Evolutionary conservation across 2,329 filamentous ascomycete species (phyloP).

Genomic region (Nemania serpens): DNA sequence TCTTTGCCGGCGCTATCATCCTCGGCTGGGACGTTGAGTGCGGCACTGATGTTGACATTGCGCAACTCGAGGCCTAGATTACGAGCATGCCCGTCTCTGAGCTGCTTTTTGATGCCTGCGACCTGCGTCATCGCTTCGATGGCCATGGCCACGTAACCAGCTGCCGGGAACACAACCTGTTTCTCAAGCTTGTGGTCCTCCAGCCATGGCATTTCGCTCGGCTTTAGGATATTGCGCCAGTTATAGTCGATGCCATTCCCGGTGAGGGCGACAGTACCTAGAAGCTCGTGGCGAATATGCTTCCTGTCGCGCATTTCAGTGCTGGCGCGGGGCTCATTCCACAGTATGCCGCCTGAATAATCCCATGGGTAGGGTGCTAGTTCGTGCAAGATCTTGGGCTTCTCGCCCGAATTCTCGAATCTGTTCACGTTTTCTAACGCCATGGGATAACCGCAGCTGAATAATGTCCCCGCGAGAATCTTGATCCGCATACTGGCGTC

Average conservation of each 20-base stretch:
- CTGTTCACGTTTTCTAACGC: too few species aligned
- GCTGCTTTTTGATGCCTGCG: neutral
- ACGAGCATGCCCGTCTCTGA: too few species aligned
- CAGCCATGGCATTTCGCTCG: conserved; percentile 1
- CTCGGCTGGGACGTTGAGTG: conserved; percentile 3
- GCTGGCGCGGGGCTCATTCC: conserved; percentile 34
- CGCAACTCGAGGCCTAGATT: conserved; percentile 2
- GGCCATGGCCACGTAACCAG: conserved; percentile 8
- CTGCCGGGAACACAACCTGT: conserved; percentile 9
- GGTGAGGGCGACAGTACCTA: conserved; percentile 38
- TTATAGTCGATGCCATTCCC: conserved; percentile 27
- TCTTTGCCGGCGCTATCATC: neutral
- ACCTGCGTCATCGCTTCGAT: conserved; percentile 6
- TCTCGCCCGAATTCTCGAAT: conserved; percentile 14
- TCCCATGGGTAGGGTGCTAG: conserved; percentile 8
- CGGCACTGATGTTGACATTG: conserved; percentile 10
- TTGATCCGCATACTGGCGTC: conserved; percentile 9
- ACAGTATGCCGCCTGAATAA: conserved; percentile 26
- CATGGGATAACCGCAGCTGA: neutral
- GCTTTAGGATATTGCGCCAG: conserved; percentile 19
- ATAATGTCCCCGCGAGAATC: conserved; percentile 17
- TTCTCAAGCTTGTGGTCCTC: conserved; percentile 7
- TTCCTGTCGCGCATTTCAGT: conserved; percentile 33
- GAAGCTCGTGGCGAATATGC: conserved; percentile 45
- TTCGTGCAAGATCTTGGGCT: too few species aligned